Percentiles rank a stretch among this genome's conserved stretches.
phyloP scores from a whole-genome alignment of 257 asterid genomes.

The Nicotiana benthamiana region DNA sequence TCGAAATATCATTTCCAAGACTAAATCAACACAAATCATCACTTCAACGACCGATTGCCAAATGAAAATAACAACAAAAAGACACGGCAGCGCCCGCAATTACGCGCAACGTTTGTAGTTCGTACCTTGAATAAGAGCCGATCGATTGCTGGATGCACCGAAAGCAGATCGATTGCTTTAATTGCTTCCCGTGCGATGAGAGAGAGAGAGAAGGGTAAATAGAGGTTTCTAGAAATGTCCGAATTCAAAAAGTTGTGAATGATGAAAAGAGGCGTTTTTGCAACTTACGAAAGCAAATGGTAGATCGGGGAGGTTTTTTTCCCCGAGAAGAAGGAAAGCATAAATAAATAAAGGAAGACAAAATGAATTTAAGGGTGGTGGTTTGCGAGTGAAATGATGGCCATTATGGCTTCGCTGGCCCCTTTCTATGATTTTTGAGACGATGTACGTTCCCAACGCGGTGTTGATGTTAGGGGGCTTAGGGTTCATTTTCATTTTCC shows the following conservation, averaged over 20 bases:
- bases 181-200: not conserved
- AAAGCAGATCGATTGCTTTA: not conserved
- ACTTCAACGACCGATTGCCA: not conserved
- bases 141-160: not conserved
- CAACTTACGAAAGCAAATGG: not conserved
- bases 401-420: not conserved
- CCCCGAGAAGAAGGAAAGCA: not conserved
- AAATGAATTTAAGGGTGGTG: not conserved
- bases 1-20: not conserved
- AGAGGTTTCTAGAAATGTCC: not conserved
- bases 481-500: not conserved
- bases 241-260: not conserved
- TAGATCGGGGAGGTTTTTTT: not conserved
- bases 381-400: not conserved
- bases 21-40: not conserved
- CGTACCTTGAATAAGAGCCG: not conserved
- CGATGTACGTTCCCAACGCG: not conserved
- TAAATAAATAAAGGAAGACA: not conserved
- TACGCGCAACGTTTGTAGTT: not conserved
- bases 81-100: not conserved
- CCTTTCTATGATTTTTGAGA: not conserved
- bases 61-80: not conserved
- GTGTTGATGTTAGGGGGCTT: not conserved
- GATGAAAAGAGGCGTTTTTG: not conserved
- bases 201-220: not conserved